These are phyloP conservation scores for Solanum gracilifrons DNA, from an alignment of 257 asterid species.

Conservation along the genomic window DNA sequence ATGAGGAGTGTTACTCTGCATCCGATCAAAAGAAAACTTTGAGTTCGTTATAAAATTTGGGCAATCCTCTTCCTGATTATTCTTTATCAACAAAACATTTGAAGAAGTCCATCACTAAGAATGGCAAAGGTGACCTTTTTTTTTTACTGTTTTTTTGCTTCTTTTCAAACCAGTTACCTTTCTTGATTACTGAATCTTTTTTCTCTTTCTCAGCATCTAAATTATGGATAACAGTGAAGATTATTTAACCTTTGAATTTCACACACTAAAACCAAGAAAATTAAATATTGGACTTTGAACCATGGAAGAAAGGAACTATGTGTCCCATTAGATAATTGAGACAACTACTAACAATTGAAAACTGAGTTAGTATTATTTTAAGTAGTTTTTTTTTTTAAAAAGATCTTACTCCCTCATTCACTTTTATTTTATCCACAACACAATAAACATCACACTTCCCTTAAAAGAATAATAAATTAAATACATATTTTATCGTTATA, in stretches of 20 bases:
- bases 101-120: not conserved
- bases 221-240: slow-evolving; percentile 4
- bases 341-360: not conserved
- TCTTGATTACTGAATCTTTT: not conserved
- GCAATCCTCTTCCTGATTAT: not conserved
- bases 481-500: not conserved
- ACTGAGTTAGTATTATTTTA: not conserved
- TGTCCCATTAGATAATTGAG: not conserved
- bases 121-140: not conserved
- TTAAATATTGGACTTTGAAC: not conserved
- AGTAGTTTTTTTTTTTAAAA: not conserved
- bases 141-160: slow-evolving; percentile 4
- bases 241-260: not conserved
- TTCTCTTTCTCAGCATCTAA: not conserved
- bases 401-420: not conserved
- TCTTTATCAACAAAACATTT: not conserved
- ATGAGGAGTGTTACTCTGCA: not conserved
- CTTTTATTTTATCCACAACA: not conserved
- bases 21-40: not conserved
- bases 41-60: not conserved
- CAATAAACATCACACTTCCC: not conserved
- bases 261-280: not conserved
- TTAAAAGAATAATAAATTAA: too few relatives aligned
- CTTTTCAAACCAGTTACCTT: not conserved
- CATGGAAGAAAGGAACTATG: not conserved